Base-by-base conservation (phyloP, 192 early-diverging fungal species). In the Backusella westeae region DNA sequence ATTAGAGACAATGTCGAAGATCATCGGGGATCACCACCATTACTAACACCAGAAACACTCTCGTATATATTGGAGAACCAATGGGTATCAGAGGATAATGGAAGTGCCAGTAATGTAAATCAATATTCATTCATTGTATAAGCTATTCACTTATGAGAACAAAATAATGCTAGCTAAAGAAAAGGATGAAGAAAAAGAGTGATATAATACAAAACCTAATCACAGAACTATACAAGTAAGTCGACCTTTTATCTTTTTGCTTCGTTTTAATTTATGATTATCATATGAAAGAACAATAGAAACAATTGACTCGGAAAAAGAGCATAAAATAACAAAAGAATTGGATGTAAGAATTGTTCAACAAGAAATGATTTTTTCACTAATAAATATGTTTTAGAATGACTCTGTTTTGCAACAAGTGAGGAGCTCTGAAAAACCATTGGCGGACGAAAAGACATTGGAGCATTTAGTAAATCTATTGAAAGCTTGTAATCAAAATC, bases 1-100 rank as follows among this genome's bases (percentile, higher is more conserved):
- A 87, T 91, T 35, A 88, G 93, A 53, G 92, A 93, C 80, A 91
- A 88, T 80, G 86, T 94, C n/a, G 91, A 94, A 84, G 93, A 94
- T 67, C 73, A 75, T 34, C 49, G 73, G 73, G 59, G 73, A n/a
- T 75, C 73, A 23, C 73, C 73, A 34, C 59, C 59, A 4, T 17
- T 75, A 26, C 21, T 75, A 26, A 75, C 73, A 38, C 73, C 73
- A 17, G 39, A 36, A 7, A 75, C 73, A 21, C 26, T 75, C 2
- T 38, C 73, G 0, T 67, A 67, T 17, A 56, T 75, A 42, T 42
- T 75, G 8, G 65, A 67, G 15, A 75, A 75, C 39, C 39, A 74
- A 41, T 74, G 72, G 72, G 53, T 74, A 19, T 35, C 56, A 63
- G 56, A 63, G 8, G 56, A 63, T 63, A 12, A 63, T 29, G n/a